phyloP scores from a whole-genome alignment of 208 protist genomes.

The Wallacemonas rigidus region DNA sequence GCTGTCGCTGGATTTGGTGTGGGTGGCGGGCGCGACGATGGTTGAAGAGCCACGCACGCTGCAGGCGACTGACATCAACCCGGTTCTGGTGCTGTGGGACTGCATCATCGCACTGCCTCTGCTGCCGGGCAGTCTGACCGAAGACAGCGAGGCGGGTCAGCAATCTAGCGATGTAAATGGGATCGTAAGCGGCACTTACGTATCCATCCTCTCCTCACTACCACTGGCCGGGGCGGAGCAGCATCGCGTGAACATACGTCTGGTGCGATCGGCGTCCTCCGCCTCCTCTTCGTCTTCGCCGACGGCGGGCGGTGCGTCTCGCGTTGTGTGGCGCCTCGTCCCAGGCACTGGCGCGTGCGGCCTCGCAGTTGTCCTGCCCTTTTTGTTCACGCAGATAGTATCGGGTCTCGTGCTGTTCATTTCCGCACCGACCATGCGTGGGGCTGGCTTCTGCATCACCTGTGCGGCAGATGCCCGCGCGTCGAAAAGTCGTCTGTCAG shows the following conservation, averaged over 20 bases:
- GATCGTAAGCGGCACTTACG: conserved; percentile 22
- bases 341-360: conserved; percentile 10
- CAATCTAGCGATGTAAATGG: background rate
- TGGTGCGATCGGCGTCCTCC: conserved; percentile 20
- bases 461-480: conserved; percentile 6
- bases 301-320: background rate
- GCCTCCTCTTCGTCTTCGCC: too few relatives aligned
- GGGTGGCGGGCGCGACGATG: conserved; percentile 59
- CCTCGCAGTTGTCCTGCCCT: conserved; percentile 39
- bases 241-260: conserved; percentile 28
- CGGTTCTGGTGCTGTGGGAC: conserved; percentile 59
- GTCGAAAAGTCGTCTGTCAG: conserved; percentile 3
- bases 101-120: conserved; percentile 53
- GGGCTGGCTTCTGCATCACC: background rate
- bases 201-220: conserved; percentile 49
- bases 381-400: conserved; percentile 41
- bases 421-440: conserved; percentile 2
- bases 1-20: conserved; percentile 36
- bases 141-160: conserved; percentile 1
- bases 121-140: conserved; percentile 8
- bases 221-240: conserved; percentile 35
- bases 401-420: conserved; percentile 31
- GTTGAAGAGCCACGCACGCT: conserved; percentile 40
- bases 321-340: conserved; percentile 38
- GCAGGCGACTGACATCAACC: conserved; percentile 35